phyloP scores from a whole-genome alignment of 805 yeast genomes.

The Saturnispora hagleri region DNA sequence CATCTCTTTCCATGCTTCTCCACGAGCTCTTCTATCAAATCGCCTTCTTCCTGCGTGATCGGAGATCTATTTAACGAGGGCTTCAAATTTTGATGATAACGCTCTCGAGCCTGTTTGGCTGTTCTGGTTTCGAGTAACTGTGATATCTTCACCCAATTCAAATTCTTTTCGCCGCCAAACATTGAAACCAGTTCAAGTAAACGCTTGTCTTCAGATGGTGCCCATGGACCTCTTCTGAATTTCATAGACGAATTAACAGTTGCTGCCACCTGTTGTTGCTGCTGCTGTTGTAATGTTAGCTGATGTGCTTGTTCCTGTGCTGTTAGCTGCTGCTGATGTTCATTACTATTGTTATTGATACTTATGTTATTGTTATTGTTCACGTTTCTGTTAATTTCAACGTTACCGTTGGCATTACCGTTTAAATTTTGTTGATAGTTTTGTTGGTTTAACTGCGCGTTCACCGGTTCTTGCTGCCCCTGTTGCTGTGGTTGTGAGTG shows the following conservation, averaged over 20 bases:
- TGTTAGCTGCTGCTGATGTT: neutral
- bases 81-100: slow-evolving; percentile 86
- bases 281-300: neutral
- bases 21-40: slow-evolving; percentile 69
- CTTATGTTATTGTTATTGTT: slow-evolving; percentile 3
- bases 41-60: slow-evolving; percentile 77
- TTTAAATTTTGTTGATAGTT: neutral
- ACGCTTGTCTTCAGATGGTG: slow-evolving; percentile 71
- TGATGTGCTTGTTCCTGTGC: neutral
- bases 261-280: neutral
- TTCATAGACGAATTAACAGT: slow-evolving; percentile 6
- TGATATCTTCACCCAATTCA: slow-evolving; percentile 81
- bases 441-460: neutral
- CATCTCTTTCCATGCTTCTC: slow-evolving; percentile 76
- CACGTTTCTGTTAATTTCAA: slow-evolving; percentile 2
- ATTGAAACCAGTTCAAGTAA: slow-evolving; percentile 58
- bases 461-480: slow-evolving; percentile 3
- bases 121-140: slow-evolving; percentile 65
- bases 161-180: slow-evolving; percentile 54
- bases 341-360: neutral
- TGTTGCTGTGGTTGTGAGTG: slow-evolving; percentile 5
- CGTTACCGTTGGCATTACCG: slow-evolving; percentile 2
- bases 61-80: slow-evolving; percentile 78
- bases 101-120: slow-evolving; percentile 86
- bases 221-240: slow-evolving; percentile 76